phyloP scores from a whole-genome alignment of 2,329 filamentous ascomycete genomes.

The Coniochaeta ligniaria region DNA sequence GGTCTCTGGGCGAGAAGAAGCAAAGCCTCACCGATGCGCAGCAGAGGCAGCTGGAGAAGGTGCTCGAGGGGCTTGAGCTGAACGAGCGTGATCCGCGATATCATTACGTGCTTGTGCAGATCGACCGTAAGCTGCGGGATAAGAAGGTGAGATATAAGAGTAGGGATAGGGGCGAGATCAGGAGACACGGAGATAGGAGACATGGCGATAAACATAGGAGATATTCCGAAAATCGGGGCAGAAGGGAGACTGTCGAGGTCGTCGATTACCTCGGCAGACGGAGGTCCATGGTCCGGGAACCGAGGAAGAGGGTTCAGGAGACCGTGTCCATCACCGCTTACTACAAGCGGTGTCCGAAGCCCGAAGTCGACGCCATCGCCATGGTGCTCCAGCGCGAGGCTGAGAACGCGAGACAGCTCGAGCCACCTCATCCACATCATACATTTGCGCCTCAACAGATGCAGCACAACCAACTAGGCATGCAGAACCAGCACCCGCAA shows the following conservation, averaged over 20 bases:
- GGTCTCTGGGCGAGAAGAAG: constrained; percentile 31
- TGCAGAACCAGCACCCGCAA: neutral
- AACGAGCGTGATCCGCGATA: constrained; percentile 30
- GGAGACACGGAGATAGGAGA: constrained; percentile 3
- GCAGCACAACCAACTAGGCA: constrained; percentile 1
- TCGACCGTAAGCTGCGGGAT: constrained; percentile 29
- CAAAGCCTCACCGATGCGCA: constrained; percentile 27
- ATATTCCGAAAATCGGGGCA: neutral
- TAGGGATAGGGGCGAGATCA: constrained; percentile 3
- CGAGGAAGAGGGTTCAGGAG: constrained; percentile 25
- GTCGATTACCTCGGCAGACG: neutral
- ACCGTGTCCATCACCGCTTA: constrained; percentile 35
- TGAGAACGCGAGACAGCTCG: constrained; percentile 3
- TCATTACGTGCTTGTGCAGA: constrained; percentile 33
- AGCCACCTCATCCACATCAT: constrained; percentile 2
- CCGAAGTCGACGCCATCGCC: constrained; percentile 19
- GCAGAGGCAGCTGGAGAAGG: constrained; percentile 33
- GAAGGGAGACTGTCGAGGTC: neutral
- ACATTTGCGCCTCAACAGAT: constrained; percentile 3
- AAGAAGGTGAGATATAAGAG: constrained; percentile 13
- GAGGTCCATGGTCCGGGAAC: neutral
- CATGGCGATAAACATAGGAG: constrained; percentile 10
- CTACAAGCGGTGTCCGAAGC: constrained; percentile 32
- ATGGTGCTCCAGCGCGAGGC: constrained; percentile 15
- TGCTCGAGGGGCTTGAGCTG: constrained; percentile 24